These are phyloP conservation scores for Pisolithus tinctorius DNA, from an alignment of 768 basidiomycete genomes.

Conservation along the genomic window DNA sequence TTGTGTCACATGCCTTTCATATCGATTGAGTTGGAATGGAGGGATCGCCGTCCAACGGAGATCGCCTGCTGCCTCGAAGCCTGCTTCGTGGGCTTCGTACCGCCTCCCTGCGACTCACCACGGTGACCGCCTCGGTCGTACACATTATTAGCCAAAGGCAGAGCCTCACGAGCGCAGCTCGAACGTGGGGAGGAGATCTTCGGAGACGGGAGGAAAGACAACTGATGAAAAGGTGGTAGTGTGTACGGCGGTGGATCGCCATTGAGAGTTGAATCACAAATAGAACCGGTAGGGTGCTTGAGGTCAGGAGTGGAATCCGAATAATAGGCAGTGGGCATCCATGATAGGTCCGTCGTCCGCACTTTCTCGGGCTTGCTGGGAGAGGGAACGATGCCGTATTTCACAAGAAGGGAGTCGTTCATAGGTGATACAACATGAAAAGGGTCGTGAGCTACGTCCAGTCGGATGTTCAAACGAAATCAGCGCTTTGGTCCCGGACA, in stretches of 20 bases:
- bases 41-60: no score
- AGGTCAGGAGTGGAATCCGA: constrained; percentile 1
- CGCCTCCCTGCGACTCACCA: no score
- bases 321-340: constrained; percentile 1
- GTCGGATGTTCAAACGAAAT: background rate
- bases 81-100: no score
- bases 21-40: no score
- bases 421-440: background rate
- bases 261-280: no score
- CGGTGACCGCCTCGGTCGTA: background rate
- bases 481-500: background rate
- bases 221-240: background rate
- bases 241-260: no score
- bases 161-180: background rate
- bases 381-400: background rate
- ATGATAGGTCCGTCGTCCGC: constrained; percentile 3
- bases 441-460: constrained; percentile 1
- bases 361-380: constrained; percentile 8
- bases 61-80: no score
- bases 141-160: background rate
- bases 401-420: constrained; percentile 1
- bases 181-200: constrained; percentile 3
- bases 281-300: background rate
- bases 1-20: no score
- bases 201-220: background rate